Base-by-base conservation (phyloP, 345 rosid species). In the Mallotus nudiflorus region DNA sequence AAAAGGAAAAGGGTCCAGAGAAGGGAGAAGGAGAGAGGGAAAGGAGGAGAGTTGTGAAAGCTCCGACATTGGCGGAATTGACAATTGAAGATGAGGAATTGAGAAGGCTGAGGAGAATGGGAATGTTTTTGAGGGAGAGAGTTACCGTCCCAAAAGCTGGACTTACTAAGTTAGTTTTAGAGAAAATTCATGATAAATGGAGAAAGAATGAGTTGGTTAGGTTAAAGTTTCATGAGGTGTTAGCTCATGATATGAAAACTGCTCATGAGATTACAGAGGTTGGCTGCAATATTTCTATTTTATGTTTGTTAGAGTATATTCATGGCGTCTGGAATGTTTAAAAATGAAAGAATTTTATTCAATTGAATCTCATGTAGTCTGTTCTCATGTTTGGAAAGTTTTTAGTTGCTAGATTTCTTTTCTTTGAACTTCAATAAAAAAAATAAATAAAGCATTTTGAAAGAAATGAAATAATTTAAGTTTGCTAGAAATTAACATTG, bases 251-350 rank as follows among this genome's bases (percentile, higher is more conserved):
- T 59, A 96, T 96, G 99, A 92, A 75, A 79, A 96, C 96, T n/a
- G 98, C 94, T 0, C 98, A 92, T 37, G 92, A 89, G 81, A 84
- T 96, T 42, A 97, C 89, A 46, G 98, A 96, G 99, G 98, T 96
- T 44, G 72, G 81, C 75, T 70, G 53, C 3, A 42, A 52, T 63
- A 9, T 7, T 14, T 61, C 62, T 54, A 18, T 10, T 40, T n/a
- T 65, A 20, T 39, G 42, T 39, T 39, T 39, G 42, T 39, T 9
- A 39, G 42, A 39, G 4, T 39, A 39, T 39, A 9, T 39, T 39
- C 9, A 39, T 39, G 9, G 9, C 9, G 42, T 39, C 9, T 39
- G 42, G 42, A 39, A 39, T 4, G 42, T 39, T 39, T 39, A 39
- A 39, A 39, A 39, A 39, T 4, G 42, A 9, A 4, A 9, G 42